A percentile compares a stretch with the other conserved stretches of the same genome.
Evolutionary conservation across 2,329 filamentous ascomycete genomes (phyloP).

Genomic region (Microsporum audouinii): DNA sequence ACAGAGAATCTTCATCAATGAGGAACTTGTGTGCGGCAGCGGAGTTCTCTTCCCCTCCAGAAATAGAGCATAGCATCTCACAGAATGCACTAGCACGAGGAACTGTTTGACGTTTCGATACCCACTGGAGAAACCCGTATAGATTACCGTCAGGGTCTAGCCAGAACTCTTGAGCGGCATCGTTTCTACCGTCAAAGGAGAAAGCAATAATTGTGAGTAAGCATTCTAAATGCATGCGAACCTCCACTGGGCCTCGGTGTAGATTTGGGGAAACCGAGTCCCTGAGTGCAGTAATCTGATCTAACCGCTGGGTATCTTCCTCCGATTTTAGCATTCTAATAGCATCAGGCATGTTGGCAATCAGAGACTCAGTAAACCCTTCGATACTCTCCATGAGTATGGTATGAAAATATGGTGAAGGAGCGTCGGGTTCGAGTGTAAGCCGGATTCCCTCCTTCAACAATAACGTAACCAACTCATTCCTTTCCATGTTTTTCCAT

Average conservation of each 20-base stretch:
- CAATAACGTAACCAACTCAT: slow-evolving; percentile 69
- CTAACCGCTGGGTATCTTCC: slow-evolving; percentile 65
- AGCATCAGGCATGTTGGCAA: slow-evolving; percentile 89
- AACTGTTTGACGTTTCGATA: slow-evolving; percentile 86
- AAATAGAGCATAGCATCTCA: slow-evolving; percentile 84
- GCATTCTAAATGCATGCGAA: slow-evolving; percentile 59
- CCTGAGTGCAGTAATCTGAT: slow-evolving; percentile 36
- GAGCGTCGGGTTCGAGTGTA: slow-evolving; percentile 54
- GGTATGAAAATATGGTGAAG: slow-evolving; percentile 60
- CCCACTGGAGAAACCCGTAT: slow-evolving; percentile 91
- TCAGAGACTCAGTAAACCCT: slow-evolving; percentile 79
- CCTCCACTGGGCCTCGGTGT: slow-evolving; percentile 32
- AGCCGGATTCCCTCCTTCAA: slow-evolving; percentile 67
- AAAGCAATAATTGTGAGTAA: slow-evolving; percentile 90
- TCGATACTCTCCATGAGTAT: slow-evolving; percentile 73
- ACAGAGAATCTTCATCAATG: slow-evolving; percentile 62
- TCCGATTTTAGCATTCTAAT: slow-evolving; percentile 74
- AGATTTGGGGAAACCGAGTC: slow-evolving; percentile 33
- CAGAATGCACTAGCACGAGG: slow-evolving; percentile 95
- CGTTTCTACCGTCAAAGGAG: slow-evolving; percentile 72
- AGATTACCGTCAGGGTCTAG: slow-evolving; percentile 82
- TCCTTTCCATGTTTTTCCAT: slow-evolving; percentile 79
- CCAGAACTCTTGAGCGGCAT: slow-evolving; percentile 85
- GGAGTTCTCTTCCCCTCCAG: slow-evolving; percentile 70
- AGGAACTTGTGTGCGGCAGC: slow-evolving; percentile 79